Evolutionary conservation across 768 basidiomycete genomes (phyloP).

Genomic region (Collybia mongolica): DNA sequence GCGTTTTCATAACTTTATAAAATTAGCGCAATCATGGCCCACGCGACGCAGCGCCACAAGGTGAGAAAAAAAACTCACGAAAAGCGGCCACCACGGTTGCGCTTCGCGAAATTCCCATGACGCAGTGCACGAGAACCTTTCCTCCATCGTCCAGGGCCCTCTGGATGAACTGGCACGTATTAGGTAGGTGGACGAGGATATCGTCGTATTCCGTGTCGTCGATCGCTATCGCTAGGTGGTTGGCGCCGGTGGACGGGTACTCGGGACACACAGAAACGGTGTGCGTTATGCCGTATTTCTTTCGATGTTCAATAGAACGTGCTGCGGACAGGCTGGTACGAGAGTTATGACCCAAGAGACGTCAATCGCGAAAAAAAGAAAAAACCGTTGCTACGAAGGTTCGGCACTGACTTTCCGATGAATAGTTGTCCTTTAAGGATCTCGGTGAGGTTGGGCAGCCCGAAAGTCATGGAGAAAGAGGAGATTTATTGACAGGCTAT

Average conservation of each 20-base stretch:
- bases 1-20: constrained; percentile 48
- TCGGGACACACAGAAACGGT: constrained; percentile 58
- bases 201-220: constrained; percentile 48
- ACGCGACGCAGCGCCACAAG: background rate
- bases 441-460: constrained; percentile 27
- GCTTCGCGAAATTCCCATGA: constrained; percentile 73
- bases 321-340: constrained; percentile 35
- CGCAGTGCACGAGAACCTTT: constrained; percentile 67
- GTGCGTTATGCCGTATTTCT: constrained; percentile 46
- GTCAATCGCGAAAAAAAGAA: background rate
- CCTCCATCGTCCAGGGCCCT: constrained; percentile 51
- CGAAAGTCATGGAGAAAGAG: constrained; percentile 1
- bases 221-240: constrained; percentile 39
- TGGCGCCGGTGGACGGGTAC: constrained; percentile 39
- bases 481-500: too few relatives aligned
- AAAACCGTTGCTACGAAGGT: too few relatives aligned
- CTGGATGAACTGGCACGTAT: constrained; percentile 62
- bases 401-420: constrained; percentile 39
- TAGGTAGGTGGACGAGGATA: constrained; percentile 63
- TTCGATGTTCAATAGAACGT: constrained; percentile 24
- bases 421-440: constrained; percentile 37
- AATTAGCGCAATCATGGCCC: background rate
- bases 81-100: constrained; percentile 58
- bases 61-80: constrained; percentile 32
- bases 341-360: background rate